Conservation (phyloP, 805 yeast species). For the Wickerhamomyces rabaulensis region DNA sequence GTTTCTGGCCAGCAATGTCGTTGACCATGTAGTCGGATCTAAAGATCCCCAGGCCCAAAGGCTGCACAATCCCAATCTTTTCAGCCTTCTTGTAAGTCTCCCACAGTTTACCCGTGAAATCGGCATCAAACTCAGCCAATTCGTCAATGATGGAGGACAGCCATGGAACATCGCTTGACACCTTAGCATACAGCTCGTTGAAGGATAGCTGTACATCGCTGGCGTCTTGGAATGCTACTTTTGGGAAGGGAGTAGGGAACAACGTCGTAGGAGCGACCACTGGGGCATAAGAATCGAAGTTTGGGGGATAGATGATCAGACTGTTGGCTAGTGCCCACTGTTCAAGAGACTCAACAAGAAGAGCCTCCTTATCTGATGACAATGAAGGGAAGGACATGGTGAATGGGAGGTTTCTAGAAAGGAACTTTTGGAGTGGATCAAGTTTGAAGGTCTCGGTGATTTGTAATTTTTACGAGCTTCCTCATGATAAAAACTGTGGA, state of each 20-base stretch:
- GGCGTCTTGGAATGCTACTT: slow-evolving; percentile 59
- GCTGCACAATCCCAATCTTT: slow-evolving; percentile 49
- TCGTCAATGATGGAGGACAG: slow-evolving; percentile 48
- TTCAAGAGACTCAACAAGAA: slow-evolving; percentile 41
- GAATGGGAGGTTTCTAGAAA: neutral
- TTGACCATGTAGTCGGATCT: slow-evolving; percentile 86
- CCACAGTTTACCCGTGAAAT: slow-evolving; percentile 79
- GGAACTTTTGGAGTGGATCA: too few species aligned
- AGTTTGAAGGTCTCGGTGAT: neutral
- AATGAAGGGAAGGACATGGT: slow-evolving; percentile 24
- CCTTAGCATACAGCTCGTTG: slow-evolving; percentile 69
- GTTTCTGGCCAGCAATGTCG: slow-evolving; percentile 33
- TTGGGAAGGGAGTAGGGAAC: slow-evolving; percentile 87
- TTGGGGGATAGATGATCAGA: slow-evolving; percentile 71
- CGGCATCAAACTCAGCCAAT: slow-evolving; percentile 55
- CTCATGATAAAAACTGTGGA: neutral
- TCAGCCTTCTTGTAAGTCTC: slow-evolving; percentile 48
- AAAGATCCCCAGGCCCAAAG: slow-evolving; percentile 74
- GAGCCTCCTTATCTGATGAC: slow-evolving; percentile 21
- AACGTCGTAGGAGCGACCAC: slow-evolving; percentile 81
- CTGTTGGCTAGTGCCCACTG: slow-evolving; percentile 85
- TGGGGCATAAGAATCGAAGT: slow-evolving; percentile 38
- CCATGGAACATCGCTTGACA: slow-evolving; percentile 61
- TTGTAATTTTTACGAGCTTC: neutral
- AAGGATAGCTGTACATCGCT: slow-evolving; percentile 57